Evolutionary conservation across 352 stramenopile species (phyloP).

Genomic region (Phytopythium delawarense): DNA sequence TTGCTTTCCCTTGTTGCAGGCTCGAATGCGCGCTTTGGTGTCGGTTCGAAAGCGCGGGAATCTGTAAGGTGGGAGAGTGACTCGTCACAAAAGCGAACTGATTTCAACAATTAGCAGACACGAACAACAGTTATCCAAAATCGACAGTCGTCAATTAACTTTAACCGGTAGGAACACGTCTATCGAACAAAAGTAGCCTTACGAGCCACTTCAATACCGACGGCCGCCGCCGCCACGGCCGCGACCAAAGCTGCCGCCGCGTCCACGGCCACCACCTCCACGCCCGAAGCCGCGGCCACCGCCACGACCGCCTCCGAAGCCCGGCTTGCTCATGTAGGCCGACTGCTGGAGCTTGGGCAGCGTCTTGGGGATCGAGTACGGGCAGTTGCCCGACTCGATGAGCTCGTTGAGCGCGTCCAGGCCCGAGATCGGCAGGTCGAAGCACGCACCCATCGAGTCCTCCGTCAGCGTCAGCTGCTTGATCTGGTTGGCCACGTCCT

Average conservation of each 20-base stretch:
- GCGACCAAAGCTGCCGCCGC: slow-evolving; percentile 30
- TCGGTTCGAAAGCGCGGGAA: slow-evolving; percentile 1
- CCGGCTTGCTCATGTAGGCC: slow-evolving; percentile 41
- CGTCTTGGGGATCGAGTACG: slow-evolving; percentile 76
- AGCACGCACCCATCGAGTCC: slow-evolving; percentile 87
- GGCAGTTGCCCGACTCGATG: slow-evolving; percentile 65
- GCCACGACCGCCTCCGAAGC: slow-evolving; percentile 36
- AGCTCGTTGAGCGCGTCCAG: slow-evolving; percentile 65
- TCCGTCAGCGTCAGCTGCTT: slow-evolving; percentile 89
- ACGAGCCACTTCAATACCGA: slow-evolving; percentile 16
- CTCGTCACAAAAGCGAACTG: background rate
- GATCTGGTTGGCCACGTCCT: slow-evolving; percentile 73
- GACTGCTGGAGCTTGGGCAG: slow-evolving; percentile 77
- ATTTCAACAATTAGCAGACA: background rate
- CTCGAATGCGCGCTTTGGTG: background rate
- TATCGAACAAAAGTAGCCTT: slow-evolving; percentile 2
- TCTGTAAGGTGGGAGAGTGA: background rate
- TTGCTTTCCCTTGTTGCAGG: background rate
- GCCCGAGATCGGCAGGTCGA: slow-evolving; percentile 80
- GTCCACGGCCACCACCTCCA: slow-evolving; percentile 27
- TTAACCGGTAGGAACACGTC: background rate
- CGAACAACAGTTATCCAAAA: background rate
- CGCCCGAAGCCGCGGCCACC: slow-evolving; percentile 23
- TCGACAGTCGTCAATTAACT: background rate
- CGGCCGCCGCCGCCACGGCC: slow-evolving; percentile 22